These are phyloP conservation scores for Hippophae rhamnoides DNA, from an alignment of 306 rosid species.

Conservation along the genomic window DNA sequence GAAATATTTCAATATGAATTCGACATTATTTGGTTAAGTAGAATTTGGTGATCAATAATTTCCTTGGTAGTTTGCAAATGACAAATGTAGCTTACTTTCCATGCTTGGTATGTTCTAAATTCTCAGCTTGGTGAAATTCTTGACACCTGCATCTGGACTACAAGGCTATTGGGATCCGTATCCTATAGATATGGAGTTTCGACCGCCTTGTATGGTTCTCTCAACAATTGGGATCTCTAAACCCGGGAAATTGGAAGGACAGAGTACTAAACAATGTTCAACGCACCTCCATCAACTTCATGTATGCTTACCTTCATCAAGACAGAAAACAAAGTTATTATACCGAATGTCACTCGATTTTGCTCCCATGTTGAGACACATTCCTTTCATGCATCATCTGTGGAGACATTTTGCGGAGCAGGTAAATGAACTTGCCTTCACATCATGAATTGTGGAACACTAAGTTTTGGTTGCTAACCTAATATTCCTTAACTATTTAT, in stretches of 20 bases:
- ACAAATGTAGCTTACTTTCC: not conserved
- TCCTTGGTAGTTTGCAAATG: too few relatives aligned
- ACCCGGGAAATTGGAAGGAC: constrained; percentile 86
- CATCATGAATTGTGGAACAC: not conserved
- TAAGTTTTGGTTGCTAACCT: not conserved
- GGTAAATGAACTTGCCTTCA: constrained; percentile 29
- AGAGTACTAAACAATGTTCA: constrained; percentile 53
- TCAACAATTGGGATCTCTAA: constrained; percentile 94
- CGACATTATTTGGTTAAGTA: not conserved
- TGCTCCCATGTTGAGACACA: constrained; percentile 68
- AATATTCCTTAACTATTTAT: not conserved
- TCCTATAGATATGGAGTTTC: constrained; percentile 94
- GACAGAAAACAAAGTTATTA: constrained; percentile 66
- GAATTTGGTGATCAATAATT: too few relatives aligned
- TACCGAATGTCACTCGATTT: constrained; percentile 93
- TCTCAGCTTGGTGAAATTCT: constrained; percentile 80
- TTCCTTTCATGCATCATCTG: constrained; percentile 67
- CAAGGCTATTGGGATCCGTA: constrained; percentile 98
- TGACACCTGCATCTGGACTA: constrained; percentile 80
- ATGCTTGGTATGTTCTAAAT: constrained; percentile 21
- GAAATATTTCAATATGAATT: too few relatives aligned
- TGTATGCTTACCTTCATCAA: constrained; percentile 82
- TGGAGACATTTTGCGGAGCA: constrained; percentile 90
- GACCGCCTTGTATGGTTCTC: constrained; percentile 91
- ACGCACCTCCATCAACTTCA: constrained; percentile 93